Conservation (phyloP, 1,139 yeast species). For the Candida pseudocylindracea region DNA sequence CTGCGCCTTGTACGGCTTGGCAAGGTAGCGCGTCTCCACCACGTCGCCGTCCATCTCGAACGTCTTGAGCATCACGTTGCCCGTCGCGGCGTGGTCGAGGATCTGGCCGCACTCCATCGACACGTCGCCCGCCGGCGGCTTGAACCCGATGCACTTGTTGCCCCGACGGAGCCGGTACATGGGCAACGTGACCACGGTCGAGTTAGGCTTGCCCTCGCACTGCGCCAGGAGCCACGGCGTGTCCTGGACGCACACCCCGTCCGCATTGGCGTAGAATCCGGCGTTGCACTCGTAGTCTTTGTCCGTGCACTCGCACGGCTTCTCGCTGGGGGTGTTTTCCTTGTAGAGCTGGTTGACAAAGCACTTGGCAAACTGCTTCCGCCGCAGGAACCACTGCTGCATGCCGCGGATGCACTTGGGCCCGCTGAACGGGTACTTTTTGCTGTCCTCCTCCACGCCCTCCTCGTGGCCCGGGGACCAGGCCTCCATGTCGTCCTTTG, state of each 20-base stretch:
- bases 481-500: constrained; percentile 4
- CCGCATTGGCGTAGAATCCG: constrained; percentile 12
- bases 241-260: constrained; percentile 32
- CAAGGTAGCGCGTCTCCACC: too few relatives aligned
- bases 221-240: constrained; percentile 7
- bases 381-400: constrained; percentile 39
- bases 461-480: constrained; percentile 37
- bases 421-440: constrained; percentile 9
- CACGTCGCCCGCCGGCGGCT: constrained; percentile 6
- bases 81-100: too few relatives aligned
- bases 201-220: constrained; percentile 7
- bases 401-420: constrained; percentile 61
- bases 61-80: too few relatives aligned
- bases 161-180: neutral
- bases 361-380: constrained; percentile 51
- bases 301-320: constrained; percentile 39
- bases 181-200: too few relatives aligned
- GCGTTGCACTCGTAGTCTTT: constrained; percentile 67
- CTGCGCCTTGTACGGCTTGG: too few relatives aligned
- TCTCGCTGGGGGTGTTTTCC: constrained; percentile 34
- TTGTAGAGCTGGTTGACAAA: constrained; percentile 36
- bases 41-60: too few relatives aligned
- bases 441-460: constrained; percentile 38
- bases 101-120: constrained; percentile 8
- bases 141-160: neutral